Evolutionary conservation across 2,329 filamentous ascomycete species (phyloP).

Genomic region (Emergomyces africanus): DNA sequence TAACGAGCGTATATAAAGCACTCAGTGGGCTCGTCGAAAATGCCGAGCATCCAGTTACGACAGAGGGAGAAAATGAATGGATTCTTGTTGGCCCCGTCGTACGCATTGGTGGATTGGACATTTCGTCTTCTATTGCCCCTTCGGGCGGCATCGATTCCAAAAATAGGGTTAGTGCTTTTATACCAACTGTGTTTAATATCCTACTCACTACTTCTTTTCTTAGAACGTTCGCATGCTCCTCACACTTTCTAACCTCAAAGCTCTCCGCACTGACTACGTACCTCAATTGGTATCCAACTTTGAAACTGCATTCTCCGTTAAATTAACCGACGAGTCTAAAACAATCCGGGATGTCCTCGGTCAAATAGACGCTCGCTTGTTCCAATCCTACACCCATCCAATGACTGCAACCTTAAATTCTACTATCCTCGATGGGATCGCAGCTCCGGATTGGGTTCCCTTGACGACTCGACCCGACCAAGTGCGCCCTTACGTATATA

Average conservation of each 20-base stretch:
- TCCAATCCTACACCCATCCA: constrained; percentile 80
- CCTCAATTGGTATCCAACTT: constrained; percentile 85
- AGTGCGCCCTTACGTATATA: constrained; percentile 81
- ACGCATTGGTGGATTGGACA: constrained; percentile 19
- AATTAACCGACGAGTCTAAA: constrained; percentile 84
- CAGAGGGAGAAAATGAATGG: constrained; percentile 43
- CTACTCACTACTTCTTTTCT: neutral
- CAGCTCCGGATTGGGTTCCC: constrained; percentile 59
- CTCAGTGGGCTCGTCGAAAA: constrained; percentile 95
- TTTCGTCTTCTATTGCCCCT: constrained; percentile 29
- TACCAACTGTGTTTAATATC: constrained; percentile 74
- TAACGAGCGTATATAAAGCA: constrained; percentile 85
- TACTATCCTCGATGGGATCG: constrained; percentile 63
- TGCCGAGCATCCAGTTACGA: constrained; percentile 61
- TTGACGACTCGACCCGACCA: constrained; percentile 48
- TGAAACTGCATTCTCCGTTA: constrained; percentile 86
- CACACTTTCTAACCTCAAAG: constrained; percentile 82
- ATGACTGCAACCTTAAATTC: constrained; percentile 53
- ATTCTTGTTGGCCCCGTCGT: constrained; percentile 33
- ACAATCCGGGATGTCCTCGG: constrained; percentile 80
- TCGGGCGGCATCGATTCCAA: constrained; percentile 40
- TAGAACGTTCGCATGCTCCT: constrained; percentile 87
- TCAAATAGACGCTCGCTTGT: constrained; percentile 83
- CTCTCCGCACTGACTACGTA: constrained; percentile 67
- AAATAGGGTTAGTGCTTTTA: constrained; percentile 35